Base-by-base conservation (phyloP, 2,329 filamentous ascomycete genomes). In the Bipolaris sorokiniana region DNA sequence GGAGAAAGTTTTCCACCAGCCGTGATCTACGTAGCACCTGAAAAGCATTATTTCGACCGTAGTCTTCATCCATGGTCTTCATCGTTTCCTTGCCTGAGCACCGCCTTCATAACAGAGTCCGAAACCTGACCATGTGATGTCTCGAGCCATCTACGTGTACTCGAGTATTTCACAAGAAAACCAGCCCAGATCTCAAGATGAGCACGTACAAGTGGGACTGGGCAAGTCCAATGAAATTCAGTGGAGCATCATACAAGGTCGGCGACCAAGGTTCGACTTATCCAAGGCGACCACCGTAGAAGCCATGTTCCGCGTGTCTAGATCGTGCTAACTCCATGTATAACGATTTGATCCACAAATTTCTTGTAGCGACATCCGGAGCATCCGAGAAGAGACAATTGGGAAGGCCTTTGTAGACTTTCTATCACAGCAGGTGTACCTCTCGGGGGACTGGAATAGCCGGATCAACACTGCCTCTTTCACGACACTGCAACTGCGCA, bases 41-140 rank as follows among this genome's bases (percentile, higher is more conserved):
- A 3, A 18, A 20, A 16, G n/a, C 37, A 10, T 22, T 2, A 23
- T 51, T 7, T 9, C 5, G 11, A 26, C 28, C 36, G 11, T 11
- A 20, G 7, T 11, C n/a, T 38, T 10, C 13, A 23, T 22, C 40
- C 40, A 45, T 46, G n/a, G 1, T 31, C 18, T n/a, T 38, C 20
- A 20, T 20, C 37, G 10, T 31, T 20, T 38, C 34, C 18, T 44
- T 31, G 46, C 41, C 23, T 26, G 7, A 44, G 50, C 18, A 10
- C 50, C 28, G 16, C 50, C 37, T 22, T 37, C 15, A 38, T 37
- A 36, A 46, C n/a, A 37, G 49, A n/a, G 33, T 26, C 50, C 41
- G 28, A 9, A 11, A 28, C 3, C 2, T 33, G 22, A 13, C 23
- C n/a, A 10, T 26, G 20, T 22, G 9, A 10, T 16, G 15, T n/a